Percentiles rank a stretch among this genome's conserved stretches.
phyloP scores from a whole-genome alignment of 331 rosid species.

The Pyracantha coccinea region DNA sequence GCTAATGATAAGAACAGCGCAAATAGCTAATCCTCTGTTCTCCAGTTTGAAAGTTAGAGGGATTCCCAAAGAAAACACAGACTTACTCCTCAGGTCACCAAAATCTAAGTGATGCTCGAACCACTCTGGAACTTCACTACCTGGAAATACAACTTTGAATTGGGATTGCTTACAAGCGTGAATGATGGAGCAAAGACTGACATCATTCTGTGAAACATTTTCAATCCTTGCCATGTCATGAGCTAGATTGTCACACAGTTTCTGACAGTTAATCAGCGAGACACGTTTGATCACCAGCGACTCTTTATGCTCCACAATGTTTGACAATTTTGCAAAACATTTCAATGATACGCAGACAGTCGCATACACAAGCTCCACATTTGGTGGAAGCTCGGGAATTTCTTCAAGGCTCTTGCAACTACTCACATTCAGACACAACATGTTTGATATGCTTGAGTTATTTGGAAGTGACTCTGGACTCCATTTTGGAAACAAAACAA shows the following conservation, averaged over 20 bases:
- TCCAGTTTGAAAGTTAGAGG: background rate
- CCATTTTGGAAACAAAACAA: background rate
- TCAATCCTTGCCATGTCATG: background rate
- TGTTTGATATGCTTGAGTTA: background rate
- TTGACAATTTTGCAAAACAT: background rate
- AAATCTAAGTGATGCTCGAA: background rate
- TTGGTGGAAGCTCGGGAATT: background rate
- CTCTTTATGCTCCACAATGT: background rate
- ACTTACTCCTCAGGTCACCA: accelerated
- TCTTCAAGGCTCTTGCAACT: background rate
- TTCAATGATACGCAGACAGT: background rate
- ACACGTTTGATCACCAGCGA: background rate
- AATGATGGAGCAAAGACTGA: background rate
- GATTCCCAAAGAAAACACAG: background rate
- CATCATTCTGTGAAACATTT: background rate
- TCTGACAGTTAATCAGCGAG: background rate
- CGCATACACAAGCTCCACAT: background rate
- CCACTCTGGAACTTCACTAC: background rate
- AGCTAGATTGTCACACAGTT: background rate
- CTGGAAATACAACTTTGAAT: background rate
- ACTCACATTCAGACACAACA: background rate
- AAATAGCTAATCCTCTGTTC: background rate
- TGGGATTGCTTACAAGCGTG: background rate
- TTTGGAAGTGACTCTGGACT: background rate
- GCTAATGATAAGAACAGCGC: background rate